A percentile compares a stretch with the other conserved stretches of the same genome.
Evolutionary conservation across 2,329 filamentous ascomycete species (phyloP).

Genomic region (Nannizzia gypsea): DNA sequence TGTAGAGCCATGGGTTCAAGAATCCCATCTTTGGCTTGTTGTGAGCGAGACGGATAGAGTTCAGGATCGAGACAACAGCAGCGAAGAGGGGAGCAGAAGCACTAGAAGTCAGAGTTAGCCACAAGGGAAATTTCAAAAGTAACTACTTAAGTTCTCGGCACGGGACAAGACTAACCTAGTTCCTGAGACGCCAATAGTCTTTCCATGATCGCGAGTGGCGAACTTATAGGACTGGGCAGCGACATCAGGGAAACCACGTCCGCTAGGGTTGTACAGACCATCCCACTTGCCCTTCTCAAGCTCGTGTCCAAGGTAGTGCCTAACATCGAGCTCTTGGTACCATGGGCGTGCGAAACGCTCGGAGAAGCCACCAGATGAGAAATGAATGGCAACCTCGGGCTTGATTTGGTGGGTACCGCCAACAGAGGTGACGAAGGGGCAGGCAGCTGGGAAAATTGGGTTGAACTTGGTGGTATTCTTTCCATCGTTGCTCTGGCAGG

Average conservation of each 20-base stretch:
- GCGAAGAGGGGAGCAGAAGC: constrained; percentile 53
- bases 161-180: constrained; percentile 28
- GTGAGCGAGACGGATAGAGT: constrained; percentile 48
- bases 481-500: constrained; percentile 45
- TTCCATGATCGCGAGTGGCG: constrained; percentile 29
- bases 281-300: constrained; percentile 27
- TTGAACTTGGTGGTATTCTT: constrained; percentile 41
- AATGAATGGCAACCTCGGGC: constrained; percentile 45
- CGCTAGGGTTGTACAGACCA: constrained; percentile 40
- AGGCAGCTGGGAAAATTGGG: constrained; percentile 44
- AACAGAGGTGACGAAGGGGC: constrained; percentile 52
- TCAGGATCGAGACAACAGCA: constrained; percentile 52
- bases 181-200: constrained; percentile 33
- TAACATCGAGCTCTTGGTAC: constrained; percentile 38
- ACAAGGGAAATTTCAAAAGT: not conserved
- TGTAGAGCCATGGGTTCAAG: constrained; percentile 51
- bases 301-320: constrained; percentile 32
- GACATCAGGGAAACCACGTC: constrained; percentile 52
- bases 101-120: constrained; percentile 18
- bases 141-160: not conserved
- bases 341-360: constrained; percentile 36
- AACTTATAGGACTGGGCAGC: constrained; percentile 42
- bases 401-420: constrained; percentile 44
- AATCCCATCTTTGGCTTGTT: constrained; percentile 46
- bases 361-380: constrained; percentile 42